phyloP scores from a whole-genome alignment of 78 protist genomes.

The Reticulomyxa filosa region DNA sequence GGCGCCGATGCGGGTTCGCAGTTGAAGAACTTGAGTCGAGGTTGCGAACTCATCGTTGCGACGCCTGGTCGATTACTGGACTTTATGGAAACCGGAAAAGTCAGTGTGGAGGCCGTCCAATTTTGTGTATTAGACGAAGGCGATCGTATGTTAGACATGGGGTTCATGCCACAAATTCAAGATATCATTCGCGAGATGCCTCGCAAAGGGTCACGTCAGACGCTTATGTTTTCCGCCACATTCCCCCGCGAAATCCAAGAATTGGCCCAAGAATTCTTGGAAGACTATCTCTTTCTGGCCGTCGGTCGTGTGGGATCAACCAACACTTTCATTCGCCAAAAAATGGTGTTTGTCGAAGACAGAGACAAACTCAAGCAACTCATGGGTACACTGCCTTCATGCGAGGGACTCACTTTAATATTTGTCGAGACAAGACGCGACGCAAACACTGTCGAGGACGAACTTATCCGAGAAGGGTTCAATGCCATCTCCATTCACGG shows the following conservation, averaged over 20 bases:
- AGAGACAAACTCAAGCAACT: slow-evolving; percentile 50
- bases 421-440: slow-evolving; percentile 72
- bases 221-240: slow-evolving; percentile 95
- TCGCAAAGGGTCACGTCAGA: slow-evolving; percentile 44
- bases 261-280: slow-evolving; percentile 70
- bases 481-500: slow-evolving; percentile 22
- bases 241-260: slow-evolving; percentile 78
- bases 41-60: slow-evolving; percentile 84
- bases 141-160: slow-evolving; percentile 99
- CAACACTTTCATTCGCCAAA: slow-evolving; percentile 63
- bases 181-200: slow-evolving; percentile 76
- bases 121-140: slow-evolving; percentile 79
- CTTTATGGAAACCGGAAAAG: slow-evolving; percentile 36
- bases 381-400: slow-evolving; percentile 31
- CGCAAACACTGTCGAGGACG: slow-evolving; percentile 66
- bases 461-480: slow-evolving; percentile 17
- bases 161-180: slow-evolving; percentile 94
- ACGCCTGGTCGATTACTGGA: slow-evolving; percentile 91
- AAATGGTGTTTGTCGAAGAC: slow-evolving; percentile 32
- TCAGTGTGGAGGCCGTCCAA: background rate
- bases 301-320: slow-evolving; percentile 93
- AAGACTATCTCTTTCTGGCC: slow-evolving; percentile 57
- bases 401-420: slow-evolving; percentile 19
- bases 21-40: slow-evolving; percentile 51
- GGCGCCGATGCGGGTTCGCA: no score